phyloP scores from a whole-genome alignment of 257 asterid genomes.

The Gardenia jasminoides region DNA sequence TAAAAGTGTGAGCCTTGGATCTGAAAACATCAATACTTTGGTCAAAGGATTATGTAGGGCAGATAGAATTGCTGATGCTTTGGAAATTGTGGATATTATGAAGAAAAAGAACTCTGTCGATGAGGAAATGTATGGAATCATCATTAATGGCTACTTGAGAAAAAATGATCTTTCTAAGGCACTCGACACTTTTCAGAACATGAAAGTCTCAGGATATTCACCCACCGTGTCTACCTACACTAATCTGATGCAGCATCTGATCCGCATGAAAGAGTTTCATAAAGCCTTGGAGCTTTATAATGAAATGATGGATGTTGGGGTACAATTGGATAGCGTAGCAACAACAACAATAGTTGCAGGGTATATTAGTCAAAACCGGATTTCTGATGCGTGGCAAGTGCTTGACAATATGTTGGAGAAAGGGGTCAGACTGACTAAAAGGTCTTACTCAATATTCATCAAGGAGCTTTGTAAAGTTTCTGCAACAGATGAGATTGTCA shows the following conservation, averaged over 20 bases:
- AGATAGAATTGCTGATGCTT: slow-evolving; percentile 62
- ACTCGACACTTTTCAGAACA: slow-evolving; percentile 46
- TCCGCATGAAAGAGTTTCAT: slow-evolving; percentile 52
- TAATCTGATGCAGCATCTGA: slow-evolving; percentile 60
- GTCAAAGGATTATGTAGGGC: slow-evolving; percentile 76
- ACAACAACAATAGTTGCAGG: slow-evolving; percentile 62
- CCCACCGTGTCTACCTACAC: slow-evolving; percentile 57
- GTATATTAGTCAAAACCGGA: slow-evolving; percentile 49
- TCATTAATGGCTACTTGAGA: slow-evolving; percentile 52
- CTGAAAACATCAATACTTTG: slow-evolving; percentile 46
- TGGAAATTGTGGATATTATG: slow-evolving; percentile 76
- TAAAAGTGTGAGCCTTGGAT: slow-evolving; percentile 44
- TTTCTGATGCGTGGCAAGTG: slow-evolving; percentile 57
- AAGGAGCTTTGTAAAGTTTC: slow-evolving; percentile 72
- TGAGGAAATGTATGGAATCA: slow-evolving; percentile 42
- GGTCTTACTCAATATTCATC: slow-evolving; percentile 47
- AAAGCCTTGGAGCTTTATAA: slow-evolving; percentile 57
- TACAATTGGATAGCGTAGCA: slow-evolving; percentile 59
- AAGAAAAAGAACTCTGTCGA: slow-evolving; percentile 48
- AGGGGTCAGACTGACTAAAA: slow-evolving; percentile 49
- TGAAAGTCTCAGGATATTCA: slow-evolving; percentile 45
- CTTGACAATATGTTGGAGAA: slow-evolving; percentile 53
- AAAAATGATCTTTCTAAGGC: slow-evolving; percentile 57
- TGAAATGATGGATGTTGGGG: slow-evolving; percentile 61
- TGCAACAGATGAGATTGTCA: slow-evolving; percentile 50